These are phyloP conservation scores for Kalanchoe fedtschenkoi DNA, from an alignment of 164 flowering plant species.

Conservation along the genomic window DNA sequence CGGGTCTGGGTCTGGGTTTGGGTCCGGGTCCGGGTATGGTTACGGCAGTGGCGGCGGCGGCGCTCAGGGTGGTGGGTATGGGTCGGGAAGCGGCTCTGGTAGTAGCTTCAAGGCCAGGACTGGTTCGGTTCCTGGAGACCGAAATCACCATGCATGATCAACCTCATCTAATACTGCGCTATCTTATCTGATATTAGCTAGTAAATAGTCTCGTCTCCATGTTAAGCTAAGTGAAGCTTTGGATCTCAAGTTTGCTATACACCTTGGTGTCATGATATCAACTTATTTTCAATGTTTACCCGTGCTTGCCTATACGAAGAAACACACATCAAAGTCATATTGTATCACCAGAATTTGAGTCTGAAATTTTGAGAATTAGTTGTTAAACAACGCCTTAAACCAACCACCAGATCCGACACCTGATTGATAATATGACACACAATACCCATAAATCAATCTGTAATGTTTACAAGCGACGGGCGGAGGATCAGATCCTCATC, in stretches of 20 bases:
- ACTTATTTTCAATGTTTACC: too few species aligned
- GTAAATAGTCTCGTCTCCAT: neutral
- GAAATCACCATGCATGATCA: neutral
- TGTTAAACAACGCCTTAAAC: too few species aligned
- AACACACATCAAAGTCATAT: neutral
- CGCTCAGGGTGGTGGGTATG: slow-evolving; percentile 22
- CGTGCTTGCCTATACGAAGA: neutral
- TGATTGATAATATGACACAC: too few species aligned
- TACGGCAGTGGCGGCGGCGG: slow-evolving; percentile 17
- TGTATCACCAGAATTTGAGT: too few species aligned
- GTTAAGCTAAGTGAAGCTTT: neutral
- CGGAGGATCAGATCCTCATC: too few species aligned
- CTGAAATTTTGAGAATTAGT: too few species aligned
- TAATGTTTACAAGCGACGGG: too few species aligned
- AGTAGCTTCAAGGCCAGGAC: neutral
- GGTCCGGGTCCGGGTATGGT: slow-evolving; percentile 42
- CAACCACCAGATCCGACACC: too few species aligned
- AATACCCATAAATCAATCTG: neutral
- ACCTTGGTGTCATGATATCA: neutral
- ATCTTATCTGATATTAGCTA: too few species aligned
- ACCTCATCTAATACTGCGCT: neutral
- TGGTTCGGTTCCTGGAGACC: neutral
- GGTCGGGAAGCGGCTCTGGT: slow-evolving; percentile 29
- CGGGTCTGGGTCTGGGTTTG: slow-evolving; percentile 55
- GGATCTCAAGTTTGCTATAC: neutral